Evolutionary conservation across 2,329 filamentous ascomycete species (phyloP).

Genomic region (Fusarium gaditjirri): DNA sequence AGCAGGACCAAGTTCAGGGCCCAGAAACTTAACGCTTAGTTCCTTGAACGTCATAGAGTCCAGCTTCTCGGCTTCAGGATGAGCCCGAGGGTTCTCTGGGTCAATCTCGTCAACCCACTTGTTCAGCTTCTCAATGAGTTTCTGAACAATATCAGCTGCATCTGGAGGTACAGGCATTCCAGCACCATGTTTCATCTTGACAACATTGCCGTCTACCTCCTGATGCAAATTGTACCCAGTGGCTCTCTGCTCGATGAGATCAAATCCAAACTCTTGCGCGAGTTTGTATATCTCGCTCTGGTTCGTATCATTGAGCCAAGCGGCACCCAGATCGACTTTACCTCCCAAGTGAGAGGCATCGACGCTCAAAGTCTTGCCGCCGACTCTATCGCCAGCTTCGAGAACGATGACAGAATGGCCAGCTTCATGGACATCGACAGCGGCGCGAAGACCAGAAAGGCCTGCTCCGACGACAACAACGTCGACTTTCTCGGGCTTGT

Average conservation of each 20-base stretch:
- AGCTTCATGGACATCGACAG: conserved; percentile 46
- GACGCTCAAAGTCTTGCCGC: conserved; percentile 54
- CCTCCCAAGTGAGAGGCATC: conserved; percentile 7
- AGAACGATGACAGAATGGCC: conserved; percentile 55
- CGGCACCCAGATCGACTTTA: conserved; percentile 37
- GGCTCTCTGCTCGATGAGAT: conserved; percentile 31
- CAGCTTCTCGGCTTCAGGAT: conserved; percentile 16
- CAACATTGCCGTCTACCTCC: conserved; percentile 11
- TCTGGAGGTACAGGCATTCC: conserved; percentile 11
- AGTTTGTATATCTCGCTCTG: conserved; percentile 34
- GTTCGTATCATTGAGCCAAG: conserved; percentile 41
- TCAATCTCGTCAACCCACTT: conserved; percentile 15
- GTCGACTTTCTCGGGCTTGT: conserved; percentile 8
- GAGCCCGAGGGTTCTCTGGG: conserved; percentile 5
- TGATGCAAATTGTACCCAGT: conserved; percentile 20
- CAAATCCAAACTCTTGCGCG: conserved; percentile 28
- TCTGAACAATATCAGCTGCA: conserved; percentile 6
- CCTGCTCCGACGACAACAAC: conserved; percentile 43
- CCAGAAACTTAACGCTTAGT: conserved; percentile 4
- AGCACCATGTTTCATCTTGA: conserved; percentile 16
- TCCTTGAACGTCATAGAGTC: conserved; percentile 21
- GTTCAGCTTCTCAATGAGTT: conserved; percentile 8
- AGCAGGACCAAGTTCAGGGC: conserved; percentile 8
- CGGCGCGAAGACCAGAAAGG: conserved; percentile 50
- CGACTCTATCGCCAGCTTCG: conserved; percentile 60